Evolutionary conservation across 805 yeast genomes (phyloP), one percentile per base, ranked within the genome.

Genomic region (Teunomyces pallodes): DNA sequence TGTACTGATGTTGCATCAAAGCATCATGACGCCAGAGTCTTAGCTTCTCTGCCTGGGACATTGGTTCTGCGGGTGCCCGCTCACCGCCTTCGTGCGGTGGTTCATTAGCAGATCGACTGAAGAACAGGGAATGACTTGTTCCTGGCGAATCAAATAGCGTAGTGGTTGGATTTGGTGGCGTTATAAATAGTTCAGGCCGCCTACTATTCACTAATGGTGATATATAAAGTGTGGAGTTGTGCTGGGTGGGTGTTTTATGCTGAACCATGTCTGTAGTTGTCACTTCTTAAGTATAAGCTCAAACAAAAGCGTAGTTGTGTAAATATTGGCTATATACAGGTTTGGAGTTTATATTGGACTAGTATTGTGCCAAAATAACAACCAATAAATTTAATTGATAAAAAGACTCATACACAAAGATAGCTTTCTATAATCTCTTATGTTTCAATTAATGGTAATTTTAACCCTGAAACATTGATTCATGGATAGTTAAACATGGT

Each of bases 1-100:
- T 77, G 64, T 88, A 88, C 53, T 90, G 95, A 63, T 91, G 97
- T 57, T 91, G 96, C 85, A 87, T 83, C 48, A 87, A 66, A 0
- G 99, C 96, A 61, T 90, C 96, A 54, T 90, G 95, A 42, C 98
- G 73, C 99, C 98, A 94, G 27, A 88, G 72, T 41, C 98, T 70
- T 31, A 94, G 75, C 55, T 84, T 83, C 54, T 92, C 97, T 0
- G 91, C 94, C 49, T 87, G 94, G 0, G 96, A 79, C 36, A 81
- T 60, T 5, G 85, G 85, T 45, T 72, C 74, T 5, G 31, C 7
- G 5, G 49, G 31, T 3, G 26, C 30, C 6, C 36, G 44, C 14
- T 20, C 35, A 9, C 33, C 27, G 36, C 27, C 28, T 35, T 39
- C 51, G 13, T 40, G 43, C 29, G 48, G 33, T 40, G 43, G 29